Conservation (phyloP, 2,329 filamentous ascomycete species). For the Leptographium galeiforme region DNA sequence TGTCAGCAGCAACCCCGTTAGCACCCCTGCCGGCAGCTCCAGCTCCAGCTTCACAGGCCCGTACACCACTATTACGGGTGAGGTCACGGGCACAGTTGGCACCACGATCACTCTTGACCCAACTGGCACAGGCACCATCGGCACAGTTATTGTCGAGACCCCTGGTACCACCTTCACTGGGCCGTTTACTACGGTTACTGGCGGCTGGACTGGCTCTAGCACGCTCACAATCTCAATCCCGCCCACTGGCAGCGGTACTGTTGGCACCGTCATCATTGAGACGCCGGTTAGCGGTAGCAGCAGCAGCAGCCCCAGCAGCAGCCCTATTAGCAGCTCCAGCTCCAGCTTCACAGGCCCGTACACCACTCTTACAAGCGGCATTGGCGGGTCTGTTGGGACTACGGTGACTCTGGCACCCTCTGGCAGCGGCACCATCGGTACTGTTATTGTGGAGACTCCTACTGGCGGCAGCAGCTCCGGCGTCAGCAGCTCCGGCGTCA, state of each 20-base stretch:
- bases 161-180: background rate
- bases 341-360: conserved; percentile 1
- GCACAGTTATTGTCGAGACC: background rate
- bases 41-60: background rate
- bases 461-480: background rate
- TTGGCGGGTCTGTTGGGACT: background rate
- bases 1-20: conserved; percentile 5
- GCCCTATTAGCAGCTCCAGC: background rate
- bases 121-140: background rate
- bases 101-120: conserved; percentile 6
- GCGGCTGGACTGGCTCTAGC: background rate
- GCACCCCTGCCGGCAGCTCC: background rate
- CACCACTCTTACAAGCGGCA: background rate
- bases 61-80: background rate
- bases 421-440: background rate
- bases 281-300: background rate
- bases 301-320: background rate
- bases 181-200: background rate
- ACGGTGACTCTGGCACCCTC: background rate
- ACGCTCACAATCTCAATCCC: conserved; percentile 1
- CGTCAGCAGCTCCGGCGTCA: conserved; percentile 3
- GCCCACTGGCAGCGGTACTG: conserved; percentile 1
- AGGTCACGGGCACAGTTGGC: background rate
- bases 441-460: conserved; percentile 1
- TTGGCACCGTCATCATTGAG: conserved; percentile 4